A percentile compares a stretch with the other conserved stretches of the same genome.
These are phyloP conservation scores for Wallemia mellicola DNA, from an alignment of 1,284 basidiomycete genomes.

Conservation along the genomic window DNA sequence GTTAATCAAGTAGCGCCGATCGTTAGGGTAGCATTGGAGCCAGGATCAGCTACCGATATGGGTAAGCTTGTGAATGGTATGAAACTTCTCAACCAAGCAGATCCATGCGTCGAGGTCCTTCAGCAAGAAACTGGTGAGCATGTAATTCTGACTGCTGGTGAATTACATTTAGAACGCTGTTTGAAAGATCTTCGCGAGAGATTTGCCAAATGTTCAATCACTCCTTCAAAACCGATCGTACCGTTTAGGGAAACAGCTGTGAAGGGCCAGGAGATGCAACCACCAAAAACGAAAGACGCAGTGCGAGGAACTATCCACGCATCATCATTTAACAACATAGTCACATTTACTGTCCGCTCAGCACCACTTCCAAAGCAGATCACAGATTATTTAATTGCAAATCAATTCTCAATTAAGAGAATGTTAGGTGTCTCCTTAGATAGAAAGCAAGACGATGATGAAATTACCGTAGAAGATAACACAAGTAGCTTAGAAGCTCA, in stretches of 20 bases:
- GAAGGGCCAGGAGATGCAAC: constrained; percentile 53
- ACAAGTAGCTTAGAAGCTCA: constrained; percentile 2
- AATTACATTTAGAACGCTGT: constrained; percentile 80
- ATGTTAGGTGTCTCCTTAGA: constrained; percentile 16
- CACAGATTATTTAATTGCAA: constrained; percentile 43
- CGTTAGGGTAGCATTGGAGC: constrained; percentile 81
- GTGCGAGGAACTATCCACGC: constrained; percentile 50
- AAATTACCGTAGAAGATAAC: constrained; percentile 18
- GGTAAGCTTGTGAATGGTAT: constrained; percentile 65
- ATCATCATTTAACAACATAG: constrained; percentile 33
- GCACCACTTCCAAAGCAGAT: constrained; percentile 40
- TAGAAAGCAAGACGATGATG: constrained; percentile 15
- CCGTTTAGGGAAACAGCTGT: constrained; percentile 91
- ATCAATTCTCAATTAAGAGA: constrained; percentile 18
- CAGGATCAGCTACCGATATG: constrained; percentile 52
- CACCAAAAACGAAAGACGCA: constrained; percentile 40
- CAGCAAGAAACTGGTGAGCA: constrained; percentile 93
- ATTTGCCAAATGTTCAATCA: constrained; percentile 75
- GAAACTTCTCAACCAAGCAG: constrained; percentile 69
- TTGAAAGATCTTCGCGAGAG: constrained; percentile 79
- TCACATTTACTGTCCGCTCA: constrained; percentile 59
- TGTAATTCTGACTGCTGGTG: constrained; percentile 85
- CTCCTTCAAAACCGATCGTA: constrained; percentile 80
- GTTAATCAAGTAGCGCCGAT: constrained; percentile 46
- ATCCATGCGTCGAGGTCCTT: constrained; percentile 89